phyloP scores from a whole-genome alignment of 306 rosid genomes.

The Citrullus mucosospermus region DNA sequence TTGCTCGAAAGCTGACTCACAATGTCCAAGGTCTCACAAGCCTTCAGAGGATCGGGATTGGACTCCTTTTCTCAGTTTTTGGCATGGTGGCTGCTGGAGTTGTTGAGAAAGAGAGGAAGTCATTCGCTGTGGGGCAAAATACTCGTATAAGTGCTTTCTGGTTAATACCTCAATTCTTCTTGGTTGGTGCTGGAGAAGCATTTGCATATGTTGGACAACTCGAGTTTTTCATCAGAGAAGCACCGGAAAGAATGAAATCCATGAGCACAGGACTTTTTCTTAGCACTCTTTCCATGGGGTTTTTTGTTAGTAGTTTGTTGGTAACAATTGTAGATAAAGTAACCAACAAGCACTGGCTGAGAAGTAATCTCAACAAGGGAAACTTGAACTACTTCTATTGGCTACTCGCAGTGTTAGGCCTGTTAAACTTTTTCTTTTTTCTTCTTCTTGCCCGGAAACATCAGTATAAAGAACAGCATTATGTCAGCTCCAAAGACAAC shows the following conservation, averaged over 20 bases:
- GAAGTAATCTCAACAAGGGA: constrained; percentile 52
- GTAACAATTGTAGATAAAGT: constrained; percentile 60
- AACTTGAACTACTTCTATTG: constrained; percentile 62
- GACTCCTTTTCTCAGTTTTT: constrained; percentile 44
- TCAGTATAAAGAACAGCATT: constrained; percentile 53
- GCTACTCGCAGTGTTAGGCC: constrained; percentile 60
- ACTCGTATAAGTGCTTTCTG: constrained; percentile 63
- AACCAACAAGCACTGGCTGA: constrained; percentile 56
- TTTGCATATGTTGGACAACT: constrained; percentile 94
- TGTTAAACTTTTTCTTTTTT: constrained; percentile 45
- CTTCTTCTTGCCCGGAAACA: constrained; percentile 55
- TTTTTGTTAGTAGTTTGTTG: constrained; percentile 66
- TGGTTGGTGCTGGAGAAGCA: constrained; percentile 90
- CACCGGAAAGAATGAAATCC: constrained; percentile 94
- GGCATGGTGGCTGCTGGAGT: constrained; percentile 72
- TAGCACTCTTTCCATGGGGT: constrained; percentile 82
- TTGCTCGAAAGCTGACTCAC: constrained; percentile 61
- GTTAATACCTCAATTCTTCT: constrained; percentile 85
- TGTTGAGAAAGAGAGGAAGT: constrained; percentile 50
- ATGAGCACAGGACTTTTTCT: constrained; percentile 91
- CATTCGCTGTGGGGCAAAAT: constrained; percentile 10
- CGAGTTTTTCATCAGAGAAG: constrained; percentile 90
- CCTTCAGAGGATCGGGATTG: constrained; percentile 86
- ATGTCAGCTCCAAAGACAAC: constrained; percentile 7
- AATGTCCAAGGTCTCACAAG: constrained; percentile 73